Evolutionary conservation across 2,329 filamentous ascomycete genomes (phyloP), one percentile per base, ranked within the genome.

Genomic region (Aureobasidium sp.): DNA sequence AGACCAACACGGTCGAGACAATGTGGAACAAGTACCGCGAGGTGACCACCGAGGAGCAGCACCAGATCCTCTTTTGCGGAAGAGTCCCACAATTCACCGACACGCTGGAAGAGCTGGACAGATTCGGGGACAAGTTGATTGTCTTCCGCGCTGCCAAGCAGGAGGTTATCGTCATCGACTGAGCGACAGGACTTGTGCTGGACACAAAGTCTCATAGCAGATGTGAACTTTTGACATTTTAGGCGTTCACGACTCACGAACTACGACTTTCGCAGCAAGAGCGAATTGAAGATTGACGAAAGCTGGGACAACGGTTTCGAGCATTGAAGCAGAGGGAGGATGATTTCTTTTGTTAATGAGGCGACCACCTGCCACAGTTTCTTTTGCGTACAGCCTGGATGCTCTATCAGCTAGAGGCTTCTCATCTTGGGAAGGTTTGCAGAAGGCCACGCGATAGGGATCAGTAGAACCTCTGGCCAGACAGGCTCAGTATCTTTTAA

Each of bases 1-100:
- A 65, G 64, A 42, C 64, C 41, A 70, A 66, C n/a, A 73, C 71
- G 3, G 66, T 73, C 3, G 63, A 65, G 42, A 74, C 72, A 1
- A 66, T 74, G 54, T 68, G 65, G 67, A 64, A 70, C 37, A 59
- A 60, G 10, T 71, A 68, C 59, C 59, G 63, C 3, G 30, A 55
- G 13, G 53, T 48, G 14, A 65, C 65, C 5, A 65, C 64, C 3
- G 47, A 54, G 13, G 63, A 61, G 5, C 64, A 67, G 13, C 67
- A 68, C 36, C 66, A 68, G 16, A 58, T 73, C 29, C 45, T 69
- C 29, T 59, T 67, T 29, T 64, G 67, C 14, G 49, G 63, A 3
- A 66, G 70, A 63, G 47, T 62, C 8, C 53, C 68, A 25, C 59
- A 65, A 3, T 61, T 67, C 37, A 54, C 59, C 29, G 66, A 66